phyloP scores from a whole-genome alignment of 495 filamentous ascomycete species.

The Parmelia sp. region DNA sequence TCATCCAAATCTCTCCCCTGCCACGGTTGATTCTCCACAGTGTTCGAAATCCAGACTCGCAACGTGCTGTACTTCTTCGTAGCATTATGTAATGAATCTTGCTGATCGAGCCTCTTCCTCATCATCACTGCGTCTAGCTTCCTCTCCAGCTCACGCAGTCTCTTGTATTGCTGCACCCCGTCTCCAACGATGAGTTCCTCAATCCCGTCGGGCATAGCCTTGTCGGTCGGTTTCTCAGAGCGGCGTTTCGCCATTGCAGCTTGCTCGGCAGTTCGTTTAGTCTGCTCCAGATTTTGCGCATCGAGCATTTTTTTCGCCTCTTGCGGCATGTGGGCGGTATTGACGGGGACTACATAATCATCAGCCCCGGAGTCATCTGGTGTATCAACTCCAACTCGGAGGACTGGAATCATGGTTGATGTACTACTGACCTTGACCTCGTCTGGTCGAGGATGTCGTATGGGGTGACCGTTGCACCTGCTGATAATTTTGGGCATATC shows the following conservation, averaged over 20 bases:
- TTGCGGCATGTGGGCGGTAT: conserved; percentile 5
- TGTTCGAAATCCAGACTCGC: conserved; percentile 94
- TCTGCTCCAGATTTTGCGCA: conserved; percentile 33
- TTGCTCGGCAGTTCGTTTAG: conserved; percentile 11
- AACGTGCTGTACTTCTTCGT: conserved; percentile 81
- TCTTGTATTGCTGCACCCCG: conserved; percentile 72
- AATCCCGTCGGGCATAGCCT: conserved; percentile 82
- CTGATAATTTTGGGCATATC: conserved; percentile 22
- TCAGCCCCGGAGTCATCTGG: neutral
- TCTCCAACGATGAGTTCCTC: conserved; percentile 75
- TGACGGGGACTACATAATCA: conserved; percentile 7
- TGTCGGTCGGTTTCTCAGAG: conserved; percentile 85
- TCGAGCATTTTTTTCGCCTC: conserved; percentile 8
- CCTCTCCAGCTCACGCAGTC: conserved; percentile 79
- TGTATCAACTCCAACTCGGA: neutral
- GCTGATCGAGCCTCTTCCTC: conserved; percentile 84
- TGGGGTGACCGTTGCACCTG: conserved; percentile 21
- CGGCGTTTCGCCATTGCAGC: conserved; percentile 61
- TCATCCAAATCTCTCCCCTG: conserved; percentile 60
- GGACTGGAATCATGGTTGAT: neutral
- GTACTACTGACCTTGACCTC: conserved; percentile 18
- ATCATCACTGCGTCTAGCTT: conserved; percentile 90
- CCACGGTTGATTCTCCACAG: conserved; percentile 90
- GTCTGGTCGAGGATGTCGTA: conserved; percentile 17
- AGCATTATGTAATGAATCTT: conserved; percentile 67